These are phyloP conservation scores for Glebionis coronaria DNA, from an alignment of 129 eudicot species.

Conservation along the genomic window DNA sequence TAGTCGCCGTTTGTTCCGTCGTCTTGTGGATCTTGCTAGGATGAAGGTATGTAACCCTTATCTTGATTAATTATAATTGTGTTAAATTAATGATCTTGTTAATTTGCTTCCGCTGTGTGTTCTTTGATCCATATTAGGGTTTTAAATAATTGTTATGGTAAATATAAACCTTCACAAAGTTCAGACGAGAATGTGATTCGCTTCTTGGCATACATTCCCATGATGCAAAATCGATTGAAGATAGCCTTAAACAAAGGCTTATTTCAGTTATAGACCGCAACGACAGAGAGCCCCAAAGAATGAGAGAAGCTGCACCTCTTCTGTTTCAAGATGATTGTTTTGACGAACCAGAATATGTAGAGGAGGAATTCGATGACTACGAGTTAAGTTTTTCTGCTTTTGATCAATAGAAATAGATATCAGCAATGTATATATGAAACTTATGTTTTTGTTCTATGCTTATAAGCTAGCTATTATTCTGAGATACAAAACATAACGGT, in stretches of 20 bases:
- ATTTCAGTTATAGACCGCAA: slow-evolving; percentile 52
- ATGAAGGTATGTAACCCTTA: no score
- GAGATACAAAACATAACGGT: slow-evolving; percentile 5
- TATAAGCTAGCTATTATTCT: no score
- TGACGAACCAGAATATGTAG: slow-evolving; percentile 39
- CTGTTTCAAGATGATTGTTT: slow-evolving; percentile 54
- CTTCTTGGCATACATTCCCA: slow-evolving; percentile 59
- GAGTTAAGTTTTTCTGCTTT: slow-evolving; percentile 41
- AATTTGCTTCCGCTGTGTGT: no score
- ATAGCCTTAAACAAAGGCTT: slow-evolving; percentile 60
- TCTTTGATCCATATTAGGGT: no score
- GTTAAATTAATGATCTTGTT: no score
- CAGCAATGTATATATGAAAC: background rate
- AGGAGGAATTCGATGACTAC: slow-evolving; percentile 54
- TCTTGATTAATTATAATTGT: no score
- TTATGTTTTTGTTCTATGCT: background rate
- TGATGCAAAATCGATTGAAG: slow-evolving; percentile 42
- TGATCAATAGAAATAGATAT: slow-evolving; percentile 22
- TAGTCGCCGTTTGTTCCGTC: no score
- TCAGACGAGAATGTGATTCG: no score
- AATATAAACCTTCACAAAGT: no score
- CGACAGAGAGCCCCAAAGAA: slow-evolving; percentile 54
- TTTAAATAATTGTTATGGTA: no score
- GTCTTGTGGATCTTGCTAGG: no score
- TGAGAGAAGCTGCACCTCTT: slow-evolving; percentile 38